Evolutionary conservation across 2,329 filamentous ascomycete genomes (phyloP).

Genomic region (Hypoxylon sp.): DNA sequence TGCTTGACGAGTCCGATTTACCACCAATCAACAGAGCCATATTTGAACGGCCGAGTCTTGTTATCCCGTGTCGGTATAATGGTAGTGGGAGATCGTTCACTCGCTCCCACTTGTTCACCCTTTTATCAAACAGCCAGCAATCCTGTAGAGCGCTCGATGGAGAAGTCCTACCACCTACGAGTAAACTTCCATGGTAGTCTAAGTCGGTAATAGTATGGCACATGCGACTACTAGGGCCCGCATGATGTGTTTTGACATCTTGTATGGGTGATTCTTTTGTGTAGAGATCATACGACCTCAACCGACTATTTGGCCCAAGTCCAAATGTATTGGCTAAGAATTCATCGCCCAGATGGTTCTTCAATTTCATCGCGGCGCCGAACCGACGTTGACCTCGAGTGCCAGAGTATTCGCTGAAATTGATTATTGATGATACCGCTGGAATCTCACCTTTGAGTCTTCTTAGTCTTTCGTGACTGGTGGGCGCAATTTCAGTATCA

Average conservation of each 20-base stretch:
- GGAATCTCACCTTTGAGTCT: slow-evolving; percentile 16
- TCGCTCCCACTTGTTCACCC: slow-evolving; percentile 70
- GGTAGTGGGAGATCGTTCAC: slow-evolving; percentile 76
- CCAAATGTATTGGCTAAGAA: slow-evolving; percentile 64
- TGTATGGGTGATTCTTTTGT: slow-evolving; percentile 46
- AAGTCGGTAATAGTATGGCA: slow-evolving; percentile 83
- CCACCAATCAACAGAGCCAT: slow-evolving; percentile 74
- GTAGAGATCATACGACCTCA: slow-evolving; percentile 68
- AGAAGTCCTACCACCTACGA: slow-evolving; percentile 84
- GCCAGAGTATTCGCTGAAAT: slow-evolving; percentile 57
- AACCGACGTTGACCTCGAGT: slow-evolving; percentile 70
- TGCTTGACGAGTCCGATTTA: slow-evolving; percentile 63
- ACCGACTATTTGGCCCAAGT: slow-evolving; percentile 61
- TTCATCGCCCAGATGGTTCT: slow-evolving; percentile 58
- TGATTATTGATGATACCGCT: slow-evolving; percentile 35
- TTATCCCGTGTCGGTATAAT: slow-evolving; percentile 81
- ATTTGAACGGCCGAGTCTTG: slow-evolving; percentile 64
- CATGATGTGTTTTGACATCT: slow-evolving; percentile 48
- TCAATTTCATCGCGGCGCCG: slow-evolving; percentile 66
- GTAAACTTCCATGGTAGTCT: slow-evolving; percentile 69
- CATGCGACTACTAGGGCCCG: slow-evolving; percentile 68
- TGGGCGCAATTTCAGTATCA: not conserved
- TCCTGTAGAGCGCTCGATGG: slow-evolving; percentile 78
- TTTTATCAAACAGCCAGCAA: slow-evolving; percentile 79
- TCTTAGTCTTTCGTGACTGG: not conserved